These are phyloP conservation scores for Verbena officinalis DNA, from an alignment of 257 asterid genomes.

Conservation along the genomic window DNA sequence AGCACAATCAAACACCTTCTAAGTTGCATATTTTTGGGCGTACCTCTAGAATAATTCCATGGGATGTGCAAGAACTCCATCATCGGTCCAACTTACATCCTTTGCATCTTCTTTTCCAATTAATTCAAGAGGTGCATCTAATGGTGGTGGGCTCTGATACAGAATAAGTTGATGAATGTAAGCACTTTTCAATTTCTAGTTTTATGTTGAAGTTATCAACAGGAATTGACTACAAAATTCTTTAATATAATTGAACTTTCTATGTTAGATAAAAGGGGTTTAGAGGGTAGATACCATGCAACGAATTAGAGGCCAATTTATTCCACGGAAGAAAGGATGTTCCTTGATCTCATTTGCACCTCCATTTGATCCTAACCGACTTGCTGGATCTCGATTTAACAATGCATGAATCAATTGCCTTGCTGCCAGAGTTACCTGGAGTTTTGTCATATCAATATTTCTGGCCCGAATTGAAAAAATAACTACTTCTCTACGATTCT, in stretches of 20 bases:
- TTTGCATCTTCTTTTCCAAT: conserved; percentile 69
- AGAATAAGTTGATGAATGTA: conserved; percentile 18
- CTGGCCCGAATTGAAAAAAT: not conserved
- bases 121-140: conserved; percentile 71
- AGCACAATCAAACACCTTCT: not conserved
- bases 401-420: conserved; percentile 82
- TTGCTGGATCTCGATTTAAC: conserved; percentile 75
- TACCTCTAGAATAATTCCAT: conserved; percentile 75
- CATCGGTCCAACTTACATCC: conserved; percentile 73
- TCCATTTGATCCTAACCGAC: conserved; percentile 82
- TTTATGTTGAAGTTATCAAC: not conserved
- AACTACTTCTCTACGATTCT: too few relatives aligned
- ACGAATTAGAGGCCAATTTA: conserved; percentile 92
- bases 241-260: not conserved
- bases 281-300: conserved; percentile 64
- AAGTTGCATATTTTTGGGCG: not conserved
- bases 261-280: not conserved
- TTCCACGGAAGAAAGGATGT: conserved; percentile 84
- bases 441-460: conserved; percentile 21
- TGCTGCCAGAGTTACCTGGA: conserved; percentile 75
- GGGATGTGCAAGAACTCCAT: conserved; percentile 72
- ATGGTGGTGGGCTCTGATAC: conserved; percentile 80
- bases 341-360: conserved; percentile 93
- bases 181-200: not conserved
- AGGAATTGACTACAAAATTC: not conserved